Base-by-base conservation (phyloP, 2,329 filamentous ascomycete species). In the Alternaria longipes region DNA sequence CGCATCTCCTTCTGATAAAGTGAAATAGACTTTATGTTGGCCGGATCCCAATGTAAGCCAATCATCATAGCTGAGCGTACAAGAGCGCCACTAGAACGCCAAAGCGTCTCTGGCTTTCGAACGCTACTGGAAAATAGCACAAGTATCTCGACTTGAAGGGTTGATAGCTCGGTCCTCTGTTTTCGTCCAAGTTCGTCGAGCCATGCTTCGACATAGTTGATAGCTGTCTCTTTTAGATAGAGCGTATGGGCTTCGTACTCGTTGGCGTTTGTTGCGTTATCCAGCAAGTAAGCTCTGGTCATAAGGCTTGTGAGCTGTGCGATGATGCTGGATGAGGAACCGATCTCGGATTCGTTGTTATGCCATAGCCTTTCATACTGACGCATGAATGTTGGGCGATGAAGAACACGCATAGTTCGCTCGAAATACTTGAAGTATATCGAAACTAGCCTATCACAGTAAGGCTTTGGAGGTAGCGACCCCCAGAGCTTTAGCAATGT, bases 31-130 rank as follows among this genome's bases (percentile, higher is more conserved):
- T 67, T 64, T 18, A 80, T 77, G 4, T 69, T 69, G 8, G 67
- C 62, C 8, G 80, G 79, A 46, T 81, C 76, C 1, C 78, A 75
- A 62, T 83, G 80, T 11, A 82, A 57, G 3, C 81, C 81, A 73
- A 82, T 79, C 12, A 71, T 71, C 68, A 81, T 80, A 11, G 81
- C 81, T 12, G 74, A 77, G 8, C 80, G 78, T 18, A 81, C 72
- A 12, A 82, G 56, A 0, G 76, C 74, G 2, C 81, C 81, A 2
- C 75, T 65, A 5, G 53, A 51, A 51, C 56, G 68, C 78, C 70
- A 72, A 2, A 69, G 26, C 51, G 63, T 66, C 24, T 70, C 70
- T 5, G 64, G 26, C 2, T 62, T 52, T 32, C 63, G 56, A 8
- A 71, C 53, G 24, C 54, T 59, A 28, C 52, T 62, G 18, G 68